A percentile compares a stretch with the other conserved stretches of the same genome.
These are phyloP conservation scores for Neoboletus magnificus DNA, from an alignment of 768 basidiomycete species.

Conservation along the genomic window DNA sequence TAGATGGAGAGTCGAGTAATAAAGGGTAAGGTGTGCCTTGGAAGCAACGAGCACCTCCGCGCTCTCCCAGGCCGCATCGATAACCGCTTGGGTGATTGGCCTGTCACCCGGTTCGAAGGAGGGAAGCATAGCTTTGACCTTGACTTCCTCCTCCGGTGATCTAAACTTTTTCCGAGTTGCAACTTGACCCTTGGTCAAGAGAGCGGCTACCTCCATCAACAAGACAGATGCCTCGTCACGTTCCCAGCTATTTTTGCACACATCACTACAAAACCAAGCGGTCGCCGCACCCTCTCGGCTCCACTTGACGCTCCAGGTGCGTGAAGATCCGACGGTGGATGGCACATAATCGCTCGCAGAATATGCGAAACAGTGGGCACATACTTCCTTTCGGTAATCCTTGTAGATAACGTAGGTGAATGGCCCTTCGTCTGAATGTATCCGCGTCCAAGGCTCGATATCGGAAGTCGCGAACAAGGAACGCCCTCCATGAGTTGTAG, in stretches of 20 bases:
- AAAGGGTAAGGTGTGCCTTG: conserved; percentile 22
- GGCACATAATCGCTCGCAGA: conserved; percentile 32
- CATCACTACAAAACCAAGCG: conserved; percentile 55
- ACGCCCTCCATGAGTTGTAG: conserved; percentile 49
- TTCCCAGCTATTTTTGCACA: conserved; percentile 47
- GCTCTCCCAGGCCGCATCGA: conserved; percentile 47
- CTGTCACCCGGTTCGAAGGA: conserved; percentile 7
- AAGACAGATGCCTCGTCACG: conserved; percentile 32
- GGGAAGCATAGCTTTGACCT: conserved; percentile 18
- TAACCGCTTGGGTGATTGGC: conserved; percentile 35
- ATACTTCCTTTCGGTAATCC: conserved; percentile 65
- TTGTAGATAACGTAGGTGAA: conserved; percentile 58
- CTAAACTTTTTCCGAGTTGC: conserved; percentile 30
- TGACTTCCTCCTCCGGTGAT: conserved; percentile 19
- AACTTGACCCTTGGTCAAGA: conserved; percentile 35
- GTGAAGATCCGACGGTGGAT: conserved; percentile 18
- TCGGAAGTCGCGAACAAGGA: conserved; percentile 46
- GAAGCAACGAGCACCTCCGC: conserved; percentile 34
- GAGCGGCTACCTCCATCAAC: conserved; percentile 32
- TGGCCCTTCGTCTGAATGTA: conserved; percentile 46
- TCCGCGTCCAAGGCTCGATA: conserved; percentile 42
- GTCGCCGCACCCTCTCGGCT: conserved; percentile 35
- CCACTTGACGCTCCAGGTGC: conserved; percentile 45
- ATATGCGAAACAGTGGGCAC: conserved; percentile 62
- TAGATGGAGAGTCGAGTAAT: conserved; percentile 31